Percentiles rank a stretch among this genome's conserved stretches.
Evolutionary conservation across 805 yeast genomes (phyloP).

Genomic region (Alloascoidea africana): DNA sequence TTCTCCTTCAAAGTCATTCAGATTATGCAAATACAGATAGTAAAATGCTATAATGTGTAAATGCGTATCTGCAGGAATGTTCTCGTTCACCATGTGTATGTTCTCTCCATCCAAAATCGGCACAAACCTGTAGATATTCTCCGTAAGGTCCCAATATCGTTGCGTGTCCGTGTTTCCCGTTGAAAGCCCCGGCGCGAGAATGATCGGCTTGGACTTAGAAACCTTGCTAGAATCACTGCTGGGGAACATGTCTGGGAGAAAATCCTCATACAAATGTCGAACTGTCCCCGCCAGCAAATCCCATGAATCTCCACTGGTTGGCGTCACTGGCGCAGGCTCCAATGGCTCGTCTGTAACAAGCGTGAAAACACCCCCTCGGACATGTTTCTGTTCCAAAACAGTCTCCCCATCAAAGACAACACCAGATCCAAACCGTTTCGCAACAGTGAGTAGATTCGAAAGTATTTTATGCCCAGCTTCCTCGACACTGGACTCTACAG

Average conservation of each 20-base stretch:
- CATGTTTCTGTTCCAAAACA: constrained; percentile 14
- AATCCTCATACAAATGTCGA: constrained; percentile 47
- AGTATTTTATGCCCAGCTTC: constrained; percentile 23
- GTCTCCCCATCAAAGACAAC: constrained; percentile 13
- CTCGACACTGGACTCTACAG: constrained; percentile 36
- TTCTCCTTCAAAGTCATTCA: too few relatives aligned
- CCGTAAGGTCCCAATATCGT: constrained; percentile 46
- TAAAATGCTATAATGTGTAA: constrained; percentile 21
- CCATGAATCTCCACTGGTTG: constrained; percentile 32
- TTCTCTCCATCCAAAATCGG: constrained; percentile 34
- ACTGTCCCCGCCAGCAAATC: constrained; percentile 45
- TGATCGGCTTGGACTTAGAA: constrained; percentile 18
- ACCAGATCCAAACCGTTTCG: background rate
- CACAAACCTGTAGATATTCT: constrained; percentile 44
- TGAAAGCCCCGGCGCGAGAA: constrained; percentile 45
- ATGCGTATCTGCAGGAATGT: constrained; percentile 39
- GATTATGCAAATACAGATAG: constrained; percentile 15
- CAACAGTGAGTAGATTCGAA: too few relatives aligned
- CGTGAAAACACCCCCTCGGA: constrained; percentile 34
- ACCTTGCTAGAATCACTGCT: constrained; percentile 6
- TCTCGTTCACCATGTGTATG: constrained; percentile 53
- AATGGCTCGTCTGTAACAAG: constrained; percentile 16
- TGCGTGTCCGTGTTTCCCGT: constrained; percentile 62
- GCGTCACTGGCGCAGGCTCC: constrained; percentile 32
- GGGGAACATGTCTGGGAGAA: constrained; percentile 11